Percentiles rank a stretch among this genome's conserved stretches.
Evolutionary conservation across 1,284 basidiomycete genomes (phyloP).

Genomic region (Heterobasidion irregulare): DNA sequence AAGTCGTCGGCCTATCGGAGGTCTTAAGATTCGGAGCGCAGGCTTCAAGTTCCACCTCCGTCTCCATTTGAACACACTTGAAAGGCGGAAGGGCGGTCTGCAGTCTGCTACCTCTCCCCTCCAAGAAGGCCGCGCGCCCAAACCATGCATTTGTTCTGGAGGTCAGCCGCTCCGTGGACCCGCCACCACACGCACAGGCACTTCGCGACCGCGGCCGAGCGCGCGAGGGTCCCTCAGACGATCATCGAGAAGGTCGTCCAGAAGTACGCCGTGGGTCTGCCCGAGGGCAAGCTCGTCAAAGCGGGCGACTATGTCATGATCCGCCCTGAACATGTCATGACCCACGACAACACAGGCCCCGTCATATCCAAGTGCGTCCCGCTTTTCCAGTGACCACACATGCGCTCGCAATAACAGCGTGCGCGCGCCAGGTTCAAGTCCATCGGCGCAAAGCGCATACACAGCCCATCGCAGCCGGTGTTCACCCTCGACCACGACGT

Average conservation of each 20-base stretch:
- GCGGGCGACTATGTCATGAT: conserved; percentile 99
- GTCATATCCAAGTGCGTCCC: conserved; percentile 85
- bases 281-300: conserved; percentile 68
- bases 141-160: not conserved
- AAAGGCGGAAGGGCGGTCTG: no score
- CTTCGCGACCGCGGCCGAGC: conserved; percentile 26
- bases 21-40: no score
- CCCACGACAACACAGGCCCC: conserved; percentile 96
- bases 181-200: conserved; percentile 12
- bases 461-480: conserved; percentile 81
- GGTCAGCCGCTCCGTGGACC: not conserved
- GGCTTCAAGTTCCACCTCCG: no score
- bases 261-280: conserved; percentile 87
- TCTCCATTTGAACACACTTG: no score
- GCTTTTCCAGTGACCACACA: not conserved
- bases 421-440: conserved; percentile 75
- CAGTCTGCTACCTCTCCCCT: no score
- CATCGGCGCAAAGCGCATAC: conserved; percentile 84
- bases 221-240: conserved; percentile 61
- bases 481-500: conserved; percentile 99
- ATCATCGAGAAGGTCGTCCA: conserved; percentile 98
- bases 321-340: conserved; percentile 95
- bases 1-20: no score
- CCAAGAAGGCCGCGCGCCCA: no score
- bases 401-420: not conserved